Base-by-base conservation (phyloP, 768 basidiomycete genomes). In the Lactifluus piperatus region DNA sequence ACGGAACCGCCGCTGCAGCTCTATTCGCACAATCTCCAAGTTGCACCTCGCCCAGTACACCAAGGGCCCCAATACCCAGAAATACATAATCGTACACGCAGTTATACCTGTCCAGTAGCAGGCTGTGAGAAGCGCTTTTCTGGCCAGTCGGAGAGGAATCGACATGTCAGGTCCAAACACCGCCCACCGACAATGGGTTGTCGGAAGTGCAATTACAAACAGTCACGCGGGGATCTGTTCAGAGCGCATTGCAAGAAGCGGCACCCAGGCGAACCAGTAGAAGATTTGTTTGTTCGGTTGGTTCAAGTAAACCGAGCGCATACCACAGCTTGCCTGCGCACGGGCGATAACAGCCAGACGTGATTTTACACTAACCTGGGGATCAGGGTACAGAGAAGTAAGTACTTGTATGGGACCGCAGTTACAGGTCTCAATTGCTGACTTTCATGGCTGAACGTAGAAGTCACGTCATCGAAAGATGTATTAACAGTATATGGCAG, bases 221-320 rank as follows among this genome's bases (percentile, higher is more conserved):
- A 60, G 41, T 60, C 59, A 4, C 59, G 59, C 20, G 56, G 56
- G 34, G 59, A 60, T 13, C 29, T 60, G 5, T 60, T 60, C 54
- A 56, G 34, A 34, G 59, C 56, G 7, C 59, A 60, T 29, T 60
- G 59, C 59, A 60, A 18, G 54, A 60, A 60, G 36, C 59, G 59
- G 4, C 59, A 60, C 41, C 48, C 43, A 10, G 50, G 54, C 8
- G 20, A 29, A 36, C 29, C 30, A n/a, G 20, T 60, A 30, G 59
- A 60, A 14, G 43, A 49, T 1, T 39, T 60, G 27, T 39, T 49
- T 44, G 37, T 54, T 20, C 54, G 45, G 22, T 29, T 56, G 44
- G 34, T 11, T 9, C 34, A 34, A 27, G n/a, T 20, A 44, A 32
- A 10, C 14, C 34, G 14, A 30, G 26, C 6, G 34, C 32, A 39